Evolutionary conservation across 768 basidiomycete species (phyloP).

Genomic region (Russula ochroleuca): DNA sequence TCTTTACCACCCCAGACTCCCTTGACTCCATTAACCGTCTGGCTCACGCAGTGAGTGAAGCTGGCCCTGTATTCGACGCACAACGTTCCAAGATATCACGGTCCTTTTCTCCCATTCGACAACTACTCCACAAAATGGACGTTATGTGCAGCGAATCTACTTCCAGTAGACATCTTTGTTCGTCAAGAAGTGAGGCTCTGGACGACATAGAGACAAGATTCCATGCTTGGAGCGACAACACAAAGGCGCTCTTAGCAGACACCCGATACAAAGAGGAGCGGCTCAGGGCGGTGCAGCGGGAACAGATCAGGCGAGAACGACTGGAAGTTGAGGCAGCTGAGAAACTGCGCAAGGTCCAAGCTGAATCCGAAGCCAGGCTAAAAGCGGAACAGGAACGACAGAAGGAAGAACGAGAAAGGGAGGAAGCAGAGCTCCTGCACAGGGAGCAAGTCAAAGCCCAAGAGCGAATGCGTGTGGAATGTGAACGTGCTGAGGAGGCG

Average conservation of each 20-base stretch:
- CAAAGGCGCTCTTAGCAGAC: slow-evolving; percentile 10
- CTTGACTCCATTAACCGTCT: slow-evolving; percentile 38
- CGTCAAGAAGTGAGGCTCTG: slow-evolving; percentile 45
- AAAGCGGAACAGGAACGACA: slow-evolving; percentile 24
- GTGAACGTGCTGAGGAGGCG: not conserved
- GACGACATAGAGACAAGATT: slow-evolving; percentile 35
- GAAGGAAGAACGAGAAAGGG: slow-evolving; percentile 33
- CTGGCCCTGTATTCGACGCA: slow-evolving; percentile 37
- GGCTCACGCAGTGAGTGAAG: slow-evolving; percentile 35
- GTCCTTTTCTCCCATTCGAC: slow-evolving; percentile 51
- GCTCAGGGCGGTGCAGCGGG: slow-evolving; percentile 18
- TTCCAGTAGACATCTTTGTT: slow-evolving; percentile 47
- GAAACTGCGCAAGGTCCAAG: slow-evolving; percentile 26
- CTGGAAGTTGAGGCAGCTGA: slow-evolving; percentile 31
- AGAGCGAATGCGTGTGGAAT: slow-evolving; percentile 7
- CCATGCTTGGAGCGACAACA: slow-evolving; percentile 16
- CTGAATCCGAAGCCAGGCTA: slow-evolving; percentile 20
- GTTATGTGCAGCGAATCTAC: slow-evolving; percentile 43
- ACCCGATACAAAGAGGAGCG: slow-evolving; percentile 21
- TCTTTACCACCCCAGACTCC: slow-evolving; percentile 33
- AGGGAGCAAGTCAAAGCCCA: slow-evolving; percentile 27
- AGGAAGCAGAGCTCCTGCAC: slow-evolving; percentile 28
- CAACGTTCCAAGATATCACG: slow-evolving; percentile 41
- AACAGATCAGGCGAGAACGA: slow-evolving; percentile 26
- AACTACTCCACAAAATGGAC: slow-evolving; percentile 54